These are phyloP conservation scores for Xylaria castorea DNA, from an alignment of 495 filamentous ascomycete species.

Conservation along the genomic window DNA sequence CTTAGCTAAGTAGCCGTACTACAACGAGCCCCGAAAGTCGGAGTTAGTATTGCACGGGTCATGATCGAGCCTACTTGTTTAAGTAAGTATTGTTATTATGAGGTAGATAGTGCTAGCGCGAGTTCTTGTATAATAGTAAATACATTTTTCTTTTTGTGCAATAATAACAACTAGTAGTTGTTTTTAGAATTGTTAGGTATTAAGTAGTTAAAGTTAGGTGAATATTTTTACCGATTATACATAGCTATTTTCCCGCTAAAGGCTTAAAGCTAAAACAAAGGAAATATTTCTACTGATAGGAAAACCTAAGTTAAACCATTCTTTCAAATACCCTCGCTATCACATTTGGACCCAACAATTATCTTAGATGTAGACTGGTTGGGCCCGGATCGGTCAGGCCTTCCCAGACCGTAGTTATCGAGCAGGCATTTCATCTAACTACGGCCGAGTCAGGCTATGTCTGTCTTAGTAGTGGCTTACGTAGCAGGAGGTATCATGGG, in stretches of 20 bases:
- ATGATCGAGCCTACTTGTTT: neutral
- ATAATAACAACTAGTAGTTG: neutral
- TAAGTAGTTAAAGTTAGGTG: too few species aligned
- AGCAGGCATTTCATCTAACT: too few species aligned
- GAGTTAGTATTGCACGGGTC: neutral
- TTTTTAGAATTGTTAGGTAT: too few species aligned
- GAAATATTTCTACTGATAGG: neutral
- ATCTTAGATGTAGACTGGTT: neutral
- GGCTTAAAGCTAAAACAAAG: neutral
- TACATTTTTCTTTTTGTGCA: neutral
- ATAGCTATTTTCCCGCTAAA: neutral
- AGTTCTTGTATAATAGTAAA: neutral
- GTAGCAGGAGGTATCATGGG: neutral
- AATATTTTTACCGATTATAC: neutral
- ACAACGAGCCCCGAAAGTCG: neutral
- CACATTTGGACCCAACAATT: neutral
- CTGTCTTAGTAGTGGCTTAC: neutral
- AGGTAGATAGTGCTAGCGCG: neutral
- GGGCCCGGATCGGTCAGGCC: neutral
- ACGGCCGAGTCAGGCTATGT: too few species aligned
- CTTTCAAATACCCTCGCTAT: neutral
- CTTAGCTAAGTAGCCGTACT: neutral
- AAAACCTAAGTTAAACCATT: neutral
- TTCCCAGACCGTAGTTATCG: neutral
- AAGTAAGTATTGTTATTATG: neutral